Conservation (phyloP, 306 rosid genomes). For the Cercis canadensis region DNA sequence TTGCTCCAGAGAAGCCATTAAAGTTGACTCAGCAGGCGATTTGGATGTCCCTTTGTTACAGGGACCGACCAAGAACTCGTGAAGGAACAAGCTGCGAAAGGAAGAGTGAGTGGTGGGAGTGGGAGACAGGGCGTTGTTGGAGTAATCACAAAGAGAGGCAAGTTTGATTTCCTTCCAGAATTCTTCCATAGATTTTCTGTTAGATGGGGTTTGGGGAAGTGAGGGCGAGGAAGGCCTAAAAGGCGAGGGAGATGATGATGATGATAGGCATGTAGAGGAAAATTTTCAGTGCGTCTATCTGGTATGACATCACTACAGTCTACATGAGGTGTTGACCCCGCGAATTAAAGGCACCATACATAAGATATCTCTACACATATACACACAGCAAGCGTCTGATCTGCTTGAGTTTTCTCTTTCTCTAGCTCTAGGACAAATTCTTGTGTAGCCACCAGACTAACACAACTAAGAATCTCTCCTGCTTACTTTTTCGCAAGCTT, state of each 20-base stretch:
- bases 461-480: too few relatives aligned
- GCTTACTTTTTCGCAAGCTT: too few relatives aligned
- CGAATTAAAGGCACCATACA: too few relatives aligned
- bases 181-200: conserved; percentile 33
- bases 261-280: not conserved
- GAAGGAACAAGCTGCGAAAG: not conserved
- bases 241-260: not conserved
- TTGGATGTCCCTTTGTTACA: not conserved
- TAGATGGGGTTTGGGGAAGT: not conserved
- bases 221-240: not conserved
- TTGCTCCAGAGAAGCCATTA: not conserved
- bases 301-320: too few relatives aligned
- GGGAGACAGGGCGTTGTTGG: not conserved
- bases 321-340: too few relatives aligned
- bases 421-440: too few relatives aligned
- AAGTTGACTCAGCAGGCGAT: not conserved
- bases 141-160: conserved; percentile 1
- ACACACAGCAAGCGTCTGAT: too few relatives aligned
- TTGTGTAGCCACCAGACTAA: too few relatives aligned
- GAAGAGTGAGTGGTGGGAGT: not conserved
- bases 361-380: too few relatives aligned
- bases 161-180: conserved; percentile 31
- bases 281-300: too few relatives aligned
- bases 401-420: too few relatives aligned
- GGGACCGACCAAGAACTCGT: not conserved